Base-by-base conservation (phyloP, 1,139 yeast species). In the Saccharomycopsis phalli region DNA sequence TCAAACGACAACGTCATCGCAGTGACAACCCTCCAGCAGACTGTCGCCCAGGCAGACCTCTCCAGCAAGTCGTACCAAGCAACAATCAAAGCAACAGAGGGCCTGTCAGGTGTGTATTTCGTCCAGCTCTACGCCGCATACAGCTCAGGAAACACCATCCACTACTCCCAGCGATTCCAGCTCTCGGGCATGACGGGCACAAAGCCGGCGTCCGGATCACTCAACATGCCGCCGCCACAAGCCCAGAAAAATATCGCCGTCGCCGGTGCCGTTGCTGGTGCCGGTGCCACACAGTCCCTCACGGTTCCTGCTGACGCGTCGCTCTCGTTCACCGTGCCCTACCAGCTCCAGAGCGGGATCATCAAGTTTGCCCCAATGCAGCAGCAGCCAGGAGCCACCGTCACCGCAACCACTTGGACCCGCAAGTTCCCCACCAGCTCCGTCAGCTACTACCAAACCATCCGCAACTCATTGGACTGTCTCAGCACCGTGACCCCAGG, bases 341-440 rank as follows among this genome's bases (percentile, higher is more conserved):
- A 86, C 59, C 71, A 86, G 3, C 47, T 53, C 46, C 96, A 87
- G 62, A 81, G 93, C 0, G 94, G 94, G 28, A 59, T 50, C 38
- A 71, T 81, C 2, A 69, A 84, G 56, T 83, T 63, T 59, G 96
- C 96, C 1, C 95, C 95, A 37, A 86, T 87, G 95, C 95, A 86
- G 61, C 59, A 67, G 45, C 94, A 84, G 61, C 95, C 96, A 5
- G 82, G 78, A 3, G 56, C 81, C 1, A 66, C 60, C 6, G 74
- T 84, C 13, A 80, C 94, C 1, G 75, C 73, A 17, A 66, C 77
- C 3, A 61, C 77, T 1, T 79, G 84, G 81, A 56, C 74, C 2
- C 67, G 74, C 53, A 62, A 68, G 49, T 79, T 61, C 56, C 76
- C 88, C 11, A 72, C 88, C 1, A 75, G 86, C 47, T 65, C 79